These are phyloP conservation scores for Pseudocercospora vitis DNA, from an alignment of 2,329 filamentous ascomycete genomes.

Conservation along the genomic window DNA sequence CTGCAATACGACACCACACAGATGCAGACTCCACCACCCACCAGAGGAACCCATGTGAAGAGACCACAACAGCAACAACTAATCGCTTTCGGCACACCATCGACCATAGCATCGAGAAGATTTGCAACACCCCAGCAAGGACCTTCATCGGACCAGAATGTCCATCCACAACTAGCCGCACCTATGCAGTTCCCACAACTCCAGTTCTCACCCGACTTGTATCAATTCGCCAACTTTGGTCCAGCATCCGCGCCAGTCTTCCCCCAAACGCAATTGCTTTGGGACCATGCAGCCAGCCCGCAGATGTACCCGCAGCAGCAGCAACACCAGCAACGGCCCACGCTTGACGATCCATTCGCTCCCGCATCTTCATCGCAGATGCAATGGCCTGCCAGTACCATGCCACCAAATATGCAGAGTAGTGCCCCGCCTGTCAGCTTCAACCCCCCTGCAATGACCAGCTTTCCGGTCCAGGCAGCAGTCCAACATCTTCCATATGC, in stretches of 20 bases:
- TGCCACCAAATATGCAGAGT: conserved; percentile 16
- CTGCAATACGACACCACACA: conserved; percentile 41
- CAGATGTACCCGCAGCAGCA: conserved; percentile 23
- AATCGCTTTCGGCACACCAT: conserved; percentile 46
- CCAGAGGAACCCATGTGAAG: conserved; percentile 55
- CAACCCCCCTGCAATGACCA: conserved; percentile 36
- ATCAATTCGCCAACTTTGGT: conserved; percentile 53
- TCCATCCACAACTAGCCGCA: conserved; percentile 32
- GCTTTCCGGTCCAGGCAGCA: conserved; percentile 32
- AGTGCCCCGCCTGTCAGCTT: conserved; percentile 27
- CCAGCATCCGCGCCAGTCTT: conserved; percentile 58
- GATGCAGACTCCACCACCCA: conserved; percentile 64
- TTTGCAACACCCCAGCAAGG: conserved; percentile 34
- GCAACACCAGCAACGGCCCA: conserved; percentile 12
- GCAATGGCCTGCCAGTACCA: conserved; percentile 21
- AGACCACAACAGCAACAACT: conserved; percentile 45
- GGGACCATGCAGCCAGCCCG: conserved; percentile 30
- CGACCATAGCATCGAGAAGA: conserved; percentile 36
- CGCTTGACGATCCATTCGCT: conserved; percentile 36
- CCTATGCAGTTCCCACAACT: conserved; percentile 53
- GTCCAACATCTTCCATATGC: conserved; percentile 31
- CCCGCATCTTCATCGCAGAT: conserved; percentile 20
- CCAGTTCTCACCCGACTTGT: conserved; percentile 59
- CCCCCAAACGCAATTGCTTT: conserved; percentile 54
- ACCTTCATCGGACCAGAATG: conserved; percentile 20